Conservation (phyloP, 371 early-diverging fungal genomes). For the Mucor circinelloides region DNA sequence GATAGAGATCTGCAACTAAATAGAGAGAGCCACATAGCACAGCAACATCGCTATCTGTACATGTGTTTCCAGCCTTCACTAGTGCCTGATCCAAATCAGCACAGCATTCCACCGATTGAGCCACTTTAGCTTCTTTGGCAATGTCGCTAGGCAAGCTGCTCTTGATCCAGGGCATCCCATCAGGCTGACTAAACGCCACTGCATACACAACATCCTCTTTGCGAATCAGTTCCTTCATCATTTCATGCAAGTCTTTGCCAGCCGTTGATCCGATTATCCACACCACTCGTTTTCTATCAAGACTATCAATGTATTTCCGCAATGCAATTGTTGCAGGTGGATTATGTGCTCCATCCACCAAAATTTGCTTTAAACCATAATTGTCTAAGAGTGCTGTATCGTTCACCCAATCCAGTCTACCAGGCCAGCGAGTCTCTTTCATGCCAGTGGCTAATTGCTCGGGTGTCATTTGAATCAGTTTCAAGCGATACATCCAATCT, state of each 20-base stretch:
- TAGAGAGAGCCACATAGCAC: conserved; percentile 88
- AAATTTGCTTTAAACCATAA: conserved; percentile 31
- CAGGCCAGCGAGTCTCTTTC: conserved; percentile 75
- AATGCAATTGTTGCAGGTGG: conserved; percentile 70
- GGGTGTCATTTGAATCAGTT: conserved; percentile 31
- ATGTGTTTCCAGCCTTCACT: conserved; percentile 7
- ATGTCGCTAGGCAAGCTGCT: conserved; percentile 50
- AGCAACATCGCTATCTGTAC: conserved; percentile 42
- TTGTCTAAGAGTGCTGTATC: background rate
- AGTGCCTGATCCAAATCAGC: conserved; percentile 29
- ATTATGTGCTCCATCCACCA: conserved; percentile 94
- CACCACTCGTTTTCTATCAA: conserved; percentile 41
- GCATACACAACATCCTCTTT: conserved; percentile 63
- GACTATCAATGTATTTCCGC: conserved; percentile 60
- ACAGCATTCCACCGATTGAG: conserved; percentile 11
- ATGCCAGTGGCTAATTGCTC: conserved; percentile 61
- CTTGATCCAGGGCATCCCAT: conserved; percentile 88
- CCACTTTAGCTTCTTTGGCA: conserved; percentile 18
- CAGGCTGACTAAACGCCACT: conserved; percentile 75
- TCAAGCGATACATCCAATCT: conserved; percentile 41
- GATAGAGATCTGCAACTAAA: conserved; percentile 78
- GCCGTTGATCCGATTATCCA: conserved; percentile 83
- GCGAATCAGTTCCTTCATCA: conserved; percentile 59
- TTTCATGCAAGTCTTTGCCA: conserved; percentile 68
- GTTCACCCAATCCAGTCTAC: conserved; percentile 76